Percentiles rank a stretch among this genome's conserved stretches.
Evolutionary conservation across 2,329 filamentous ascomycete genomes (phyloP).

Genomic region (Dendrostoma leiphaemia): DNA sequence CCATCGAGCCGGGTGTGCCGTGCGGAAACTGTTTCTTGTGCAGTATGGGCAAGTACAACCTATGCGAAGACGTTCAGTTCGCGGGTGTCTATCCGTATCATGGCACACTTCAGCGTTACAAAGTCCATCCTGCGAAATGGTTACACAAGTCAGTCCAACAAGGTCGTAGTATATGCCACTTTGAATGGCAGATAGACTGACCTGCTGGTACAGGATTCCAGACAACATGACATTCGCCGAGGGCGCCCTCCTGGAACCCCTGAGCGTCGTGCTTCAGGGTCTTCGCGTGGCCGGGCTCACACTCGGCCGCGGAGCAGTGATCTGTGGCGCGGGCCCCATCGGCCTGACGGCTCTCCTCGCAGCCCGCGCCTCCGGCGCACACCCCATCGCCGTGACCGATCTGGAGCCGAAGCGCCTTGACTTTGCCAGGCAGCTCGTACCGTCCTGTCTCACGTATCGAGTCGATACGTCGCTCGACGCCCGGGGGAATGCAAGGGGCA

Average conservation of each 20-base stretch:
- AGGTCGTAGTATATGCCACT: no score
- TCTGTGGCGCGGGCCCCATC: slow-evolving; percentile 64
- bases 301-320: slow-evolving; percentile 52
- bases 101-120: slow-evolving; percentile 61
- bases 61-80: slow-evolving; percentile 62
- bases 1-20: slow-evolving; percentile 64
- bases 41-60: slow-evolving; percentile 58
- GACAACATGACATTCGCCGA: slow-evolving; percentile 55
- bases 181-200: slow-evolving; percentile 1
- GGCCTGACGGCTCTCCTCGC: slow-evolving; percentile 57
- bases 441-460: slow-evolving; percentile 51
- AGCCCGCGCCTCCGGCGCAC: slow-evolving; percentile 59
- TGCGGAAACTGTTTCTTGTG: slow-evolving; percentile 62
- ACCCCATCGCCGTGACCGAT: slow-evolving; percentile 64
- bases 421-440: slow-evolving; percentile 58
- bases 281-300: slow-evolving; percentile 50
- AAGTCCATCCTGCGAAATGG: slow-evolving; percentile 60
- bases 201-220: slow-evolving; percentile 40
- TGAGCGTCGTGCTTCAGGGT: slow-evolving; percentile 63
- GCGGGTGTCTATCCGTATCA: slow-evolving; percentile 59
- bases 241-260: slow-evolving; percentile 62
- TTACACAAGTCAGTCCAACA: slow-evolving; percentile 42
- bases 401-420: slow-evolving; percentile 53
- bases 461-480: slow-evolving; percentile 44
- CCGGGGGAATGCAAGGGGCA: slow-evolving; percentile 48